Evolutionary conservation across 2,329 filamentous ascomycete species (phyloP).

Genomic region (Seiridium cupressi): DNA sequence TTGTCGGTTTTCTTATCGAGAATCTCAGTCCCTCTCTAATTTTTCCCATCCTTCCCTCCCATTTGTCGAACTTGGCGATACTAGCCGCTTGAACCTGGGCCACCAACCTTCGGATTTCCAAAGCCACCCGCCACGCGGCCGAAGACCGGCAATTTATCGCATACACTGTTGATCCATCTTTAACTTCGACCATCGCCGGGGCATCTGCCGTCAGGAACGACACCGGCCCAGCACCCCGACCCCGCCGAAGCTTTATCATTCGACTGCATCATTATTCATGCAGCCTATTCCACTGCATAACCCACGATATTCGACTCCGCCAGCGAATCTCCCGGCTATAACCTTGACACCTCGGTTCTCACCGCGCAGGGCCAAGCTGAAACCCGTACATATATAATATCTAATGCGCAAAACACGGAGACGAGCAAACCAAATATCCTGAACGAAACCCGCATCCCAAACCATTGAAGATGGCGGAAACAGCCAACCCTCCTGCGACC

Average conservation of each 20-base stretch:
- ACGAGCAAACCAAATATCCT: not conserved
- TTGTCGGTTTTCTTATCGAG: not conserved
- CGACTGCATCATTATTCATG: constrained; percentile 1
- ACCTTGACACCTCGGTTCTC: not conserved
- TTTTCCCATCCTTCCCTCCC: not conserved
- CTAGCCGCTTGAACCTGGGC: not conserved
- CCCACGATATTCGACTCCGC: too few species aligned
- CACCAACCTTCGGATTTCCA: not conserved
- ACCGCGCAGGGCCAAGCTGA: not conserved
- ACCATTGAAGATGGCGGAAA: constrained; percentile 20
- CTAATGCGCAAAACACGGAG: not conserved
- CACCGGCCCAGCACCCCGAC: not conserved
- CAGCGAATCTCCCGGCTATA: too few species aligned
- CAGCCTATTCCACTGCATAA: not conserved
- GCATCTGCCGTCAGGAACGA: constrained; percentile 3
- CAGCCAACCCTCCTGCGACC: constrained; percentile 12
- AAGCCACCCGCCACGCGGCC: not conserved
- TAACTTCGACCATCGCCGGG: not conserved
- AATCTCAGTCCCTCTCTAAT: not conserved
- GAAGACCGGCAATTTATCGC: not conserved
- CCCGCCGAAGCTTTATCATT: not conserved
- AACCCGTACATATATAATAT: not conserved
- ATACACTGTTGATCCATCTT: not conserved
- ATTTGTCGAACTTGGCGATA: not conserved
- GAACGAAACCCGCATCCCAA: not conserved